phyloP scores from a whole-genome alignment of 2,329 filamentous ascomycete genomes.

The Aspergillus bombycis region DNA sequence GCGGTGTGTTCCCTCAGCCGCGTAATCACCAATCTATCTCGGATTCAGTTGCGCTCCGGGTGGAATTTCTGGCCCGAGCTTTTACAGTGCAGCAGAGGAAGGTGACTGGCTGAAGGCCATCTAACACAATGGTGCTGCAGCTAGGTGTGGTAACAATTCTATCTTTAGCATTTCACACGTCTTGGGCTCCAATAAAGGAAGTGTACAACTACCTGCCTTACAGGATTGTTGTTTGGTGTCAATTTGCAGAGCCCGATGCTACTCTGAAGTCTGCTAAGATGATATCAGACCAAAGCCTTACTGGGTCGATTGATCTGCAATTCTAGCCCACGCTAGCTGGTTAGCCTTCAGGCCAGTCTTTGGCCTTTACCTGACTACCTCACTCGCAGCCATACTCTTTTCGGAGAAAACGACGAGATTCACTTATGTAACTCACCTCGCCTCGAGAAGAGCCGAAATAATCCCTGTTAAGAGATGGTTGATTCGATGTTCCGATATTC shows the following conservation, averaged over 20 bases:
- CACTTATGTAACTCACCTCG: neutral
- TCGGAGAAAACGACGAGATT: neutral
- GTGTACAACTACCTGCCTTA: neutral
- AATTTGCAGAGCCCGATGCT: neutral
- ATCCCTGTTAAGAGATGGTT: neutral
- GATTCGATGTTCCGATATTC: too few relatives aligned
- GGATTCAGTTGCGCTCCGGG: neutral
- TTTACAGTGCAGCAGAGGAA: neutral
- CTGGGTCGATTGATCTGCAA: neutral
- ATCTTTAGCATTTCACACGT: neutral
- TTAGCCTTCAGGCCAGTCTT: neutral
- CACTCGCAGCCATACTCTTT: neutral
- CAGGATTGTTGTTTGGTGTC: neutral
- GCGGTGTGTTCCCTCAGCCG: neutral
- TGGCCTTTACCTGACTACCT: neutral
- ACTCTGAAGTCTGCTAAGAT: neutral
- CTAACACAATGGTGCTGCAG: neutral
- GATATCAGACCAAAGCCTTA: neutral
- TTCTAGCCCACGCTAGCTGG: neutral
- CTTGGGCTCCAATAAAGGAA: neutral
- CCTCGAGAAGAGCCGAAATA: neutral
- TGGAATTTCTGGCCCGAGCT: neutral
- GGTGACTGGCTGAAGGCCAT: neutral
- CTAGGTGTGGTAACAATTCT: neutral
- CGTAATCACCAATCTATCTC: conserved; percentile 2